Evolutionary conservation across 495 filamentous ascomycete genomes (phyloP).

Genomic region (Xylaria curta): DNA sequence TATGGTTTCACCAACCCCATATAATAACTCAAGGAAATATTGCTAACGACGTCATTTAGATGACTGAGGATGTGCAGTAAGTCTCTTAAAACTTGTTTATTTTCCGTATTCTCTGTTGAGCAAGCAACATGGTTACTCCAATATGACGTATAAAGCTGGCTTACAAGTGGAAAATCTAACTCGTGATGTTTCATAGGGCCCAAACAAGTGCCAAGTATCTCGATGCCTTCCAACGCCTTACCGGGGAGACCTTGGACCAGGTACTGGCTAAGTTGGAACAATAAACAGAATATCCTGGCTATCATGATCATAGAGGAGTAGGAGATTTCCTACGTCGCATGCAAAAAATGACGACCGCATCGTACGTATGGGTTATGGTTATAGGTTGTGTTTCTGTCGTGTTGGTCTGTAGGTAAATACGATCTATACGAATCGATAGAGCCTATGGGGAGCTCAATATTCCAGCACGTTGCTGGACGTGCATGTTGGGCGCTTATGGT

Average conservation of each 20-base stretch:
- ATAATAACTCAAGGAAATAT: neutral
- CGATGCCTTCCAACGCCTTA: conserved; percentile 51
- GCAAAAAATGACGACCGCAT: neutral
- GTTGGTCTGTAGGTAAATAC: neutral
- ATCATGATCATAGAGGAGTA: neutral
- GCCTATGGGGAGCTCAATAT: neutral
- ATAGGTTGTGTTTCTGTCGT: neutral
- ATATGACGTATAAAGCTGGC: neutral
- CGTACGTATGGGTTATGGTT: neutral
- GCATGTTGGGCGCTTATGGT: neutral
- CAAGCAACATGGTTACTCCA: conserved; percentile 20
- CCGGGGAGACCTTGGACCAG: conserved; percentile 52
- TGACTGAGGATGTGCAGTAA: conserved; percentile 59
- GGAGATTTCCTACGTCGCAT: neutral
- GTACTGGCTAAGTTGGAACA: conserved; percentile 36
- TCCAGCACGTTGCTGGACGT: neutral
- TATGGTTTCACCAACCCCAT: conserved; percentile 46
- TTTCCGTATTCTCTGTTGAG: conserved; percentile 52
- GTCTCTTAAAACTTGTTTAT: conserved; percentile 68
- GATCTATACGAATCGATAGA: neutral
- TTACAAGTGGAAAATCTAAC: neutral
- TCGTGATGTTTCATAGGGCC: neutral
- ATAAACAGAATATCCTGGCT: neutral
- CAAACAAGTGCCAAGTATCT: conserved; percentile 40
- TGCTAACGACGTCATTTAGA: conserved; percentile 59